These are phyloP conservation scores for Cyclotella atomus DNA, from an alignment of 108 stramenopile species.

Conservation along the genomic window DNA sequence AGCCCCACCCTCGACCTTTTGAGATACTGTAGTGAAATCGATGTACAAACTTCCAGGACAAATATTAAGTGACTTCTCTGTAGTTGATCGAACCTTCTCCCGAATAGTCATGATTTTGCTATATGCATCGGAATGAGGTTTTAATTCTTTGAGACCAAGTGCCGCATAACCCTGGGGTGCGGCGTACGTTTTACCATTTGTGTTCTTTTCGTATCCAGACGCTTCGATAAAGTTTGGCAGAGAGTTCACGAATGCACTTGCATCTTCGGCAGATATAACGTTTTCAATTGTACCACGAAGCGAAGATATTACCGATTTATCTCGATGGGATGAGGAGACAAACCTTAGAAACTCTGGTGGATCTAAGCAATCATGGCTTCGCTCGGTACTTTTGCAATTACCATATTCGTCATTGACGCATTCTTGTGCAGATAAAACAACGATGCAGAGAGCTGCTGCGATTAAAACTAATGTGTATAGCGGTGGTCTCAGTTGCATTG, in stretches of 20 bases:
- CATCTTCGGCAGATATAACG: constrained; percentile 9
- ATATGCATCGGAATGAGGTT: constrained; percentile 23
- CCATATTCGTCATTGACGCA: background rate
- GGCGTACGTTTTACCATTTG: constrained; percentile 20
- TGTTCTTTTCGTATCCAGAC: constrained; percentile 19
- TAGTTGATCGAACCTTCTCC: constrained; percentile 37
- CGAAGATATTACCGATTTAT: constrained; percentile 9
- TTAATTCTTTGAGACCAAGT: constrained; percentile 35
- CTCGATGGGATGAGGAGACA: background rate
- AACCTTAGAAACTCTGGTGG: background rate
- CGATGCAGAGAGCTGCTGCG: background rate
- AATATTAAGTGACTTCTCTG: constrained; percentile 34
- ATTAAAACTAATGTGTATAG: background rate
- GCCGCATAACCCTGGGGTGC: constrained; percentile 30
- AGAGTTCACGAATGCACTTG: background rate
- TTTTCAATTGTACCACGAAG: constrained; percentile 31
- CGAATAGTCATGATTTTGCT: constrained; percentile 34
- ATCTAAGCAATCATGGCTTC: background rate
- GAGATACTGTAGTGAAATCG: constrained; percentile 49
- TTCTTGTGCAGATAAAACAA: background rate
- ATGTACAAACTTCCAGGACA: constrained; percentile 47
- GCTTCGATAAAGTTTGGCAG: constrained; percentile 30
- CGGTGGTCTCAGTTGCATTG: background rate
- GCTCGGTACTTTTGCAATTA: background rate
- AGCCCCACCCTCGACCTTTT: constrained; percentile 43